Percentiles rank a stretch among this genome's conserved stretches.
phyloP scores from a whole-genome alignment of 2,329 filamentous ascomycete genomes.

The Gaeumannomyces tritici region DNA sequence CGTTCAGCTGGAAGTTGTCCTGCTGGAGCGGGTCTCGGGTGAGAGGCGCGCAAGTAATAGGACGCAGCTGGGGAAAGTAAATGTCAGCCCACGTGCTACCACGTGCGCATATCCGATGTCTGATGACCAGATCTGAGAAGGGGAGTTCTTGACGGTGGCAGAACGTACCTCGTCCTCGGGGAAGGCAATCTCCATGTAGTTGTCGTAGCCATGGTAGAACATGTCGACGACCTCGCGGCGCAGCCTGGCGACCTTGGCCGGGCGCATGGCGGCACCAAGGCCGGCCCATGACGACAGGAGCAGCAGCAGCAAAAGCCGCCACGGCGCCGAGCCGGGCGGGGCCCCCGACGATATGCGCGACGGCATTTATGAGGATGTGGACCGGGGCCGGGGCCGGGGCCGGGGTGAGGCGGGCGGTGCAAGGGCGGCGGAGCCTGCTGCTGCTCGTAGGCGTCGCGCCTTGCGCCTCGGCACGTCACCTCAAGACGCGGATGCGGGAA shows the following conservation, averaged over 20 bases:
- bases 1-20: conserved; percentile 77
- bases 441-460: not conserved
- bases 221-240: conserved; percentile 60
- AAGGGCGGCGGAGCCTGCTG: not conserved
- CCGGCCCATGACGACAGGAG: conserved; percentile 30
- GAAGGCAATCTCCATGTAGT: conserved; percentile 90
- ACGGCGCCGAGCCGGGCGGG: conserved; percentile 5
- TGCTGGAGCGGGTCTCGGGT: conserved; percentile 76
- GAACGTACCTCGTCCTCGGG: conserved; percentile 77
- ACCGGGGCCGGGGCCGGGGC: not conserved
- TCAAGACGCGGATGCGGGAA: not conserved
- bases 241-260: conserved; percentile 43
- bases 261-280: conserved; percentile 38
- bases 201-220: conserved; percentile 95
- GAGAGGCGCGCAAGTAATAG: conserved; percentile 74
- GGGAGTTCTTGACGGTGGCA: not conserved
- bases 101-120: not conserved
- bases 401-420: conserved; percentile 5
- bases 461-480: not conserved
- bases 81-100: not conserved
- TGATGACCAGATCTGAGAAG: no score
- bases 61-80: conserved; percentile 52
- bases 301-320: conserved; percentile 14
- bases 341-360: not conserved
- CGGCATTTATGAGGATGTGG: not conserved